These are phyloP conservation scores for Carex pumila DNA, from an alignment of 176 grass and related monocot genomes.

Conservation along the genomic window DNA sequence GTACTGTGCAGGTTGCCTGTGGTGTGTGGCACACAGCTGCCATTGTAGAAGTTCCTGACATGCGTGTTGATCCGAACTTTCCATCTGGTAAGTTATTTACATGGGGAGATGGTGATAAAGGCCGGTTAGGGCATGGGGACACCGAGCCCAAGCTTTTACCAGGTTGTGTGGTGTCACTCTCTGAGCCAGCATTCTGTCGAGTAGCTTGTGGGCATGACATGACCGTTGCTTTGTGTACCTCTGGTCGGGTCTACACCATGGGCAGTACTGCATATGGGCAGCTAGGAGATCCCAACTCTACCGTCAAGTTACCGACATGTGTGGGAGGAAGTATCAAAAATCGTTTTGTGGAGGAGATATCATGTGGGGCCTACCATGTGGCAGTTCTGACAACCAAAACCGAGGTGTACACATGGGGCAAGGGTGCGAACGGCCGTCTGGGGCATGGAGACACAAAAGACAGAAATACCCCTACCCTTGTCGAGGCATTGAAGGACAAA, in stretches of 20 bases:
- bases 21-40: conserved; percentile 78
- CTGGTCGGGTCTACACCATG: conserved; percentile 53
- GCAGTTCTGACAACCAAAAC: conserved; percentile 57
- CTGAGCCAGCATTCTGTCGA: conserved; percentile 37
- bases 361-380: conserved; percentile 73
- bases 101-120: conserved; percentile 76
- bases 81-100: conserved; percentile 52
- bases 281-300: conserved; percentile 40
- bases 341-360: conserved; percentile 55
- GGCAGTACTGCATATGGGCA: conserved; percentile 60
- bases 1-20: conserved; percentile 38
- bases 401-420: conserved; percentile 76
- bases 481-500: conserved; percentile 72
- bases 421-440: conserved; percentile 56
- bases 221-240: conserved; percentile 43
- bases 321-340: conserved; percentile 47
- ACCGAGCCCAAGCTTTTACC: conserved; percentile 44
- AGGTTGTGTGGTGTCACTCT: conserved; percentile 36
- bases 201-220: conserved; percentile 72
- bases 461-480: conserved; percentile 39
- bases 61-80: conserved; percentile 27
- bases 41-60: conserved; percentile 48
- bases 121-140: conserved; percentile 62
- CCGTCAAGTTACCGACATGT: conserved; percentile 44
- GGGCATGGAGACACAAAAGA: conserved; percentile 52